A percentile compares a stretch with the other conserved stretches of the same genome.
phyloP scores from a whole-genome alignment of 805 yeast species.

The Starmerella vitae region DNA sequence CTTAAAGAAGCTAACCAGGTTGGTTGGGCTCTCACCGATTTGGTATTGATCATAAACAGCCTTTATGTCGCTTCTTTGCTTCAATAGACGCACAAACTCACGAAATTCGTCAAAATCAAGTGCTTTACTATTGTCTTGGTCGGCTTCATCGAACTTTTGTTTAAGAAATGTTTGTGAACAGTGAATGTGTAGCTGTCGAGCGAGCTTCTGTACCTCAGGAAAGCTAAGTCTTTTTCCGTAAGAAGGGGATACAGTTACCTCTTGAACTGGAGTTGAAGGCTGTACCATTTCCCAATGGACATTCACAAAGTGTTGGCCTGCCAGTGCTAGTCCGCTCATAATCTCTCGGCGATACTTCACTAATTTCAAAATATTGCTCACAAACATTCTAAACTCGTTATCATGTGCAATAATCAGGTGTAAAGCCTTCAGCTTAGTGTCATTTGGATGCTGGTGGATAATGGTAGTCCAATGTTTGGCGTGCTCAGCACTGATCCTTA shows the following conservation, averaged over 20 bases:
- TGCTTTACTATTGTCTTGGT: constrained; percentile 35
- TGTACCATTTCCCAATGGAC: constrained; percentile 41
- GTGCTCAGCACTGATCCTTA: constrained; percentile 53
- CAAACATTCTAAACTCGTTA: constrained; percentile 41
- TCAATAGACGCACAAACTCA: constrained; percentile 52
- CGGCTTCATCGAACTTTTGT: constrained; percentile 42
- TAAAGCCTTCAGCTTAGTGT: constrained; percentile 56
- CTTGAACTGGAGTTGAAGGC: not conserved
- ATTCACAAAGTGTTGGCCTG: constrained; percentile 48
- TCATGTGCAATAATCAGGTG: constrained; percentile 56
- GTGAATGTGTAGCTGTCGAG: constrained; percentile 58
- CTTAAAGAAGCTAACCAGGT: constrained; percentile 6
- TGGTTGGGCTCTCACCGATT: constrained; percentile 7
- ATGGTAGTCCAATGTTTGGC: constrained; percentile 68
- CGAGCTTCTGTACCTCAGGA: constrained; percentile 52
- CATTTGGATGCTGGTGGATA: constrained; percentile 47
- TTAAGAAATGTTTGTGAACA: constrained; percentile 42
- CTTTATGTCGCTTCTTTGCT: constrained; percentile 49
- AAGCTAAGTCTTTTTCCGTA: constrained; percentile 32
- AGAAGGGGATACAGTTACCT: not conserved
- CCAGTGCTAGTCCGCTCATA: constrained; percentile 47
- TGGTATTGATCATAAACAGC: constrained; percentile 35
- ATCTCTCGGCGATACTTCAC: constrained; percentile 46
- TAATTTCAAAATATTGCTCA: constrained; percentile 42
- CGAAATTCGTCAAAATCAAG: constrained; percentile 65